These are phyloP conservation scores for Hydrangea macrophylla DNA, from an alignment of 148 eudicot species.

Conservation along the genomic window DNA sequence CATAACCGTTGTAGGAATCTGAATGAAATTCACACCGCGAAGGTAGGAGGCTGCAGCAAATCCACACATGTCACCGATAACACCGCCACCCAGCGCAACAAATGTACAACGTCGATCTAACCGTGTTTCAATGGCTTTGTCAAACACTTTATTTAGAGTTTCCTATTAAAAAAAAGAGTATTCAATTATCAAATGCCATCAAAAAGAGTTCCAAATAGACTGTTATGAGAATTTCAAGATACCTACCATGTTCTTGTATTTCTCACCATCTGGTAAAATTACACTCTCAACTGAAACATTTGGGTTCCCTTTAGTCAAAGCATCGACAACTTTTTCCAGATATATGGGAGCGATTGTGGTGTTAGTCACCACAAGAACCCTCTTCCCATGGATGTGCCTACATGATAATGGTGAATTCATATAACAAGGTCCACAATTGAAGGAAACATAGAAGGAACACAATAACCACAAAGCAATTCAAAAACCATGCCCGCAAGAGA, in stretches of 20 bases:
- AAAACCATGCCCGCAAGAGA: neutral
- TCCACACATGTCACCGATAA: constrained; percentile 99
- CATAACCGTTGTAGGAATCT: constrained; percentile 98
- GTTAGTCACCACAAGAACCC: constrained; percentile 92
- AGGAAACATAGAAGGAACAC: neutral
- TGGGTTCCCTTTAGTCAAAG: constrained; percentile 78
- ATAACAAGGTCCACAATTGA: neutral
- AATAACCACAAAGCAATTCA: neutral
- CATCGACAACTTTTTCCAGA: constrained; percentile 80
- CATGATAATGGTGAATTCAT: constrained; percentile 5
- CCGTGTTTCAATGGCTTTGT: constrained; percentile 93
- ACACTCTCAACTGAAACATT: constrained; percentile 79
- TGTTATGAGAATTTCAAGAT: constrained; percentile 9
- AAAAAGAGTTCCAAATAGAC: constrained; percentile 5
- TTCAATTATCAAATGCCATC: constrained; percentile 5
- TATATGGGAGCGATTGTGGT: constrained; percentile 87
- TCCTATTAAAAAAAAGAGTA: constrained; percentile 39
- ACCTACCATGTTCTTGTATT: constrained; percentile 87
- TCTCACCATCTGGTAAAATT: constrained; percentile 90
- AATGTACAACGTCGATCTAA: constrained; percentile 87
- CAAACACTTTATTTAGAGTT: constrained; percentile 86
- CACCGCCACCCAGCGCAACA: constrained; percentile 98
- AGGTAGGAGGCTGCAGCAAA: constrained; percentile 94
- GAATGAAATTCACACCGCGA: constrained; percentile 97
- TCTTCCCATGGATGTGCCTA: constrained; percentile 95